Evolutionary conservation across 768 basidiomycete species (phyloP).

Genomic region (Mycena leptocephala): DNA sequence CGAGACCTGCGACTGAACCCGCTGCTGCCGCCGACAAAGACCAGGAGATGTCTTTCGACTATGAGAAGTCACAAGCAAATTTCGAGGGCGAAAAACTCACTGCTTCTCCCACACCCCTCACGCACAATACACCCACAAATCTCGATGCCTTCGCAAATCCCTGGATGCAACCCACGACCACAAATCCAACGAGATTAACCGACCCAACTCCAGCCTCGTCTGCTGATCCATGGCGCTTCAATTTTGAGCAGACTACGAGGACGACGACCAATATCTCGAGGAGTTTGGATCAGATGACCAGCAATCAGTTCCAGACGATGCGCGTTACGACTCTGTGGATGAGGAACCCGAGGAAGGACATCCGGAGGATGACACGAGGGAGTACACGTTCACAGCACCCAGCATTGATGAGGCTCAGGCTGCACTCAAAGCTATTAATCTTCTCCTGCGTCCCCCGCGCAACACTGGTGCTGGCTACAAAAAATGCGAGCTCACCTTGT

Average conservation of each 20-base stretch:
- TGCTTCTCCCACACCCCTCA: not conserved
- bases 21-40: too few species aligned
- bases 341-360: not conserved
- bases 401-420: not conserved
- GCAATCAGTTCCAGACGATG: not conserved
- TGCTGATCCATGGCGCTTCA: not conserved
- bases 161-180: too few species aligned
- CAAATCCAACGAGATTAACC: too few species aligned
- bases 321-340: not conserved
- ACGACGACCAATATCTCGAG: not conserved
- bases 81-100: too few species aligned
- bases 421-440: not conserved
- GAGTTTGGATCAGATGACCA: not conserved
- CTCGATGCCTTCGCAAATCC: not conserved
- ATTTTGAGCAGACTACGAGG: not conserved
- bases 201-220: too few species aligned
- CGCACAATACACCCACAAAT: not conserved
- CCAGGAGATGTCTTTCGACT: too few species aligned
- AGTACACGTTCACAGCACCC: not conserved
- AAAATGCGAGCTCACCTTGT: conserved; percentile 34
- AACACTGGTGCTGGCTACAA: conserved; percentile 32
- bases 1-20: too few species aligned
- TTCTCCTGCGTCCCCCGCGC: not conserved
- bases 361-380: not conserved
- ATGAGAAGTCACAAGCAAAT: too few species aligned